Conservation (phyloP, 192 early-diverging fungal genomes). For the Coemansia sp. region DNA sequence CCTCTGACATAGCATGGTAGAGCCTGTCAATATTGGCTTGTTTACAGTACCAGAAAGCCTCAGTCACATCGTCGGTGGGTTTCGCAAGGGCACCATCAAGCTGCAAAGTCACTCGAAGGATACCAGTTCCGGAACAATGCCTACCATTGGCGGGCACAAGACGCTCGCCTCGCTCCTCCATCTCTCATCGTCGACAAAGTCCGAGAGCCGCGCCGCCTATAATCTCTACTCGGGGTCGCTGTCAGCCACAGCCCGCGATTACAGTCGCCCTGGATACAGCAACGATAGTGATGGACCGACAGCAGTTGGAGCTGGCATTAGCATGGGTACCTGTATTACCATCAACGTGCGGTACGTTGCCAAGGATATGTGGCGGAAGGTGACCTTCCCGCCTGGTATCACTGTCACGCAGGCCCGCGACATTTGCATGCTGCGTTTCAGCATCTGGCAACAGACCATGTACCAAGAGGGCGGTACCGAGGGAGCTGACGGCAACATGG, state of each 20-base stretch:
- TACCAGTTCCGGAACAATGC: slow-evolving; percentile 33
- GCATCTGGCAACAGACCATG: slow-evolving; percentile 56
- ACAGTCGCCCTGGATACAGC: neutral
- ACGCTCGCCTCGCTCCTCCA: slow-evolving; percentile 49
- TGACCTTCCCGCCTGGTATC: slow-evolving; percentile 56
- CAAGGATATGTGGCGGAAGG: slow-evolving; percentile 57
- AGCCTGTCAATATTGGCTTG: slow-evolving; percentile 44
- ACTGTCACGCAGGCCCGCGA: slow-evolving; percentile 59
- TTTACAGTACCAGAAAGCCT: slow-evolving; percentile 54
- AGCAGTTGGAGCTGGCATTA: slow-evolving; percentile 15
- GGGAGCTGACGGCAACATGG: neutral
- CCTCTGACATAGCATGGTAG: slow-evolving; percentile 41
- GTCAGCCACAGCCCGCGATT: slow-evolving; percentile 11
- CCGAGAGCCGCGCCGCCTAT: slow-evolving; percentile 38
- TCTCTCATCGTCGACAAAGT: slow-evolving; percentile 34
- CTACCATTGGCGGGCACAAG: slow-evolving; percentile 53
- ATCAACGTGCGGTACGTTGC: slow-evolving; percentile 33
- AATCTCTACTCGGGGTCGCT: slow-evolving; percentile 51
- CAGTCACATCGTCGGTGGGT: slow-evolving; percentile 32
- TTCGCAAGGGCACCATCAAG: slow-evolving; percentile 21
- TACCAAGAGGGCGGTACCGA: slow-evolving; percentile 6
- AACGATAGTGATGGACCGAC: neutral
- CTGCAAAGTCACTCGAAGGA: slow-evolving; percentile 13
- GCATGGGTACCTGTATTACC: slow-evolving; percentile 45
- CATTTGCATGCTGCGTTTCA: slow-evolving; percentile 60